Conservation (phyloP, 1,284 basidiomycete species). For the Pseudozyma sp. region DNA sequence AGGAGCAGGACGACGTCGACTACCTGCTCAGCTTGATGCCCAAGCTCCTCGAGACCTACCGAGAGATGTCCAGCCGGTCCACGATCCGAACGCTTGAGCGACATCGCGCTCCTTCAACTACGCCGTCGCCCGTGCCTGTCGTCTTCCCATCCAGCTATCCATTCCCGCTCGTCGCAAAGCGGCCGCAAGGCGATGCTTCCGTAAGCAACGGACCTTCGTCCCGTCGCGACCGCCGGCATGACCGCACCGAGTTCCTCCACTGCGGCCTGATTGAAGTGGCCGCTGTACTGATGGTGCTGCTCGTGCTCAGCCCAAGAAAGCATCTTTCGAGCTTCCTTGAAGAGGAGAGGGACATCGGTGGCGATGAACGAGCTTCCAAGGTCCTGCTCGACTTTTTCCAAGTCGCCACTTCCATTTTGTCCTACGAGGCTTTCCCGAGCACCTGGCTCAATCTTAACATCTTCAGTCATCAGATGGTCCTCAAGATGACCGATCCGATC, state of each 20-base stretch:
- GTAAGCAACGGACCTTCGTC: slow-evolving; percentile 49
- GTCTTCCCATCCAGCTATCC: slow-evolving; percentile 94
- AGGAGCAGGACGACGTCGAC: slow-evolving; percentile 95
- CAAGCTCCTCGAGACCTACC: slow-evolving; percentile 85
- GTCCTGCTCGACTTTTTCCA: slow-evolving; percentile 84
- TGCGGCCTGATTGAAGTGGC: slow-evolving; percentile 87
- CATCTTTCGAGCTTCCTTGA: slow-evolving; percentile 81
- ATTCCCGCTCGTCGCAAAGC: slow-evolving; percentile 81
- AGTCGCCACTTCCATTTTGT: slow-evolving; percentile 83
- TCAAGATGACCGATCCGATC: slow-evolving; percentile 88
- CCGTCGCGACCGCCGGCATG: slow-evolving; percentile 37
- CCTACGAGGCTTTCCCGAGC: slow-evolving; percentile 87
- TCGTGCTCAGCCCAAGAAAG: slow-evolving; percentile 81
- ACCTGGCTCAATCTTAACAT: slow-evolving; percentile 94
- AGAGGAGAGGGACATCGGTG: slow-evolving; percentile 61
- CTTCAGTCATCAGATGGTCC: slow-evolving; percentile 85
- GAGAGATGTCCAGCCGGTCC: slow-evolving; percentile 79
- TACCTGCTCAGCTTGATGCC: slow-evolving; percentile 87
- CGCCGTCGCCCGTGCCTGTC: slow-evolving; percentile 78
- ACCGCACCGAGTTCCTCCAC: slow-evolving; percentile 73
- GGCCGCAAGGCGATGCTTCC: slow-evolving; percentile 72
- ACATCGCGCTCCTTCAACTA: slow-evolving; percentile 73
- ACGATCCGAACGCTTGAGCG: slow-evolving; percentile 80
- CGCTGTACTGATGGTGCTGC: slow-evolving; percentile 83
- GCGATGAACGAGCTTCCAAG: slow-evolving; percentile 72